phyloP scores from a whole-genome alignment of 768 basidiomycete genomes.

The Collybia sordida region DNA sequence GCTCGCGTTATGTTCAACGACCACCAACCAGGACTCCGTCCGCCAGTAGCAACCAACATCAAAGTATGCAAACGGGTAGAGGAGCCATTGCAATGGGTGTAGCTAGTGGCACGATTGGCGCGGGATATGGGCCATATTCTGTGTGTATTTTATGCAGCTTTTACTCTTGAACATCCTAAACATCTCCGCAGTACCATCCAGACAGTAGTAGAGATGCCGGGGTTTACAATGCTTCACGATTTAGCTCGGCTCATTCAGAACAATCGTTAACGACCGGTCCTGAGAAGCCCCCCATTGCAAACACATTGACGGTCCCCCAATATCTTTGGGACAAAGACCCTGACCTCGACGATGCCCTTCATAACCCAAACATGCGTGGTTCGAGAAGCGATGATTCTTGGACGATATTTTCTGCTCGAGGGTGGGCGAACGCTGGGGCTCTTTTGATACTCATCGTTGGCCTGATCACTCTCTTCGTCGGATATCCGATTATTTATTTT shows the following conservation, averaged over 20 bases:
- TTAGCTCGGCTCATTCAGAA: slow-evolving; percentile 52
- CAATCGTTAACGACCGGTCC: slow-evolving; percentile 26
- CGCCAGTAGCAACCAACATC: slow-evolving; percentile 26
- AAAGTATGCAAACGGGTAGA: slow-evolving; percentile 35
- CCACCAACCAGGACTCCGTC: slow-evolving; percentile 21
- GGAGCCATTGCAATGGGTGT: slow-evolving; percentile 72
- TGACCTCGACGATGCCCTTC: slow-evolving; percentile 87
- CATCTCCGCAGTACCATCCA: slow-evolving; percentile 55
- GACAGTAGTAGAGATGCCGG: slow-evolving; percentile 39
- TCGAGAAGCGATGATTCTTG: slow-evolving; percentile 58
- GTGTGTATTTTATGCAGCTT: slow-evolving; percentile 39
- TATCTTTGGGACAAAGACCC: slow-evolving; percentile 83
- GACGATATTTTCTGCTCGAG: slow-evolving; percentile 77
- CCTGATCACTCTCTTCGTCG: slow-evolving; percentile 80
- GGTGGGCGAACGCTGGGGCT: slow-evolving; percentile 78
- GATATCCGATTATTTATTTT: slow-evolving; percentile 79
- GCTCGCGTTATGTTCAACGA: slow-evolving; percentile 14
- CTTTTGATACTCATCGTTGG: slow-evolving; percentile 67
- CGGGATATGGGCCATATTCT: slow-evolving; percentile 86
- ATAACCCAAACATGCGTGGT: slow-evolving; percentile 82
- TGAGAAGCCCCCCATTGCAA: slow-evolving; percentile 34
- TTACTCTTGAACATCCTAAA: slow-evolving; percentile 6
- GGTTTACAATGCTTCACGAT: slow-evolving; percentile 50
- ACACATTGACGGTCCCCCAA: slow-evolving; percentile 65
- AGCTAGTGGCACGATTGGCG: slow-evolving; percentile 77